phyloP scores from a whole-genome alignment of 2,329 filamentous ascomycete genomes.

The Ramichloridium luteum region DNA sequence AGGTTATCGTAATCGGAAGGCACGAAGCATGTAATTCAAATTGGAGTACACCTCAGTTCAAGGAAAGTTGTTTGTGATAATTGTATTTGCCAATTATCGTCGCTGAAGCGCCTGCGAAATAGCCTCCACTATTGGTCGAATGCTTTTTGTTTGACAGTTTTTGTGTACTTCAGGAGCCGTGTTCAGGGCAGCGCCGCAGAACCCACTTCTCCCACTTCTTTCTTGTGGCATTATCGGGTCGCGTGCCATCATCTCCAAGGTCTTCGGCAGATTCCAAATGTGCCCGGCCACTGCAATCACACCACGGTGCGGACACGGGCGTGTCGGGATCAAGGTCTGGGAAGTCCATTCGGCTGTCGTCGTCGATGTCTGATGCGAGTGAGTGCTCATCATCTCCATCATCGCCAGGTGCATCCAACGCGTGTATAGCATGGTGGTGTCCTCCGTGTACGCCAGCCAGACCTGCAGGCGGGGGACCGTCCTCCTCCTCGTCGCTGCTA shows the following conservation, averaged over 20 bases:
- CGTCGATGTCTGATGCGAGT: slow-evolving; percentile 22
- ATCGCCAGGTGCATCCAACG: slow-evolving; percentile 8
- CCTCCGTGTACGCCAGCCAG: neutral
- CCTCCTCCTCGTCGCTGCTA: slow-evolving; percentile 10
- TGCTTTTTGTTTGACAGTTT: too few relatives aligned
- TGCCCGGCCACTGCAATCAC: slow-evolving; percentile 30
- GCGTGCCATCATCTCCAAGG: slow-evolving; percentile 37
- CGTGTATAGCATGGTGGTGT: slow-evolving; percentile 2
- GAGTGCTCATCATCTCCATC: slow-evolving; percentile 24
- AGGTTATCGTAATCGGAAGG: too few relatives aligned
- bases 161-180: slow-evolving; percentile 10
- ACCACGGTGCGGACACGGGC: slow-evolving; percentile 35
- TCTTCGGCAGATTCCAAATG: slow-evolving; percentile 31
- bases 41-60: too few relatives aligned
- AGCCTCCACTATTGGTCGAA: too few relatives aligned
- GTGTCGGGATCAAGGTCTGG: slow-evolving; percentile 30
- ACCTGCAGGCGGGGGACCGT: neutral
- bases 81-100: too few relatives aligned
- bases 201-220: slow-evolving; percentile 47
- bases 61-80: too few relatives aligned
- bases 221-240: slow-evolving; percentile 37
- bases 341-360: slow-evolving; percentile 34
- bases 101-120: too few relatives aligned
- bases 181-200: slow-evolving; percentile 32
- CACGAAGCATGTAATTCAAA: too few relatives aligned